Conservation (phyloP, 2,329 filamentous ascomycete genomes). For the Penicillium paneum region DNA sequence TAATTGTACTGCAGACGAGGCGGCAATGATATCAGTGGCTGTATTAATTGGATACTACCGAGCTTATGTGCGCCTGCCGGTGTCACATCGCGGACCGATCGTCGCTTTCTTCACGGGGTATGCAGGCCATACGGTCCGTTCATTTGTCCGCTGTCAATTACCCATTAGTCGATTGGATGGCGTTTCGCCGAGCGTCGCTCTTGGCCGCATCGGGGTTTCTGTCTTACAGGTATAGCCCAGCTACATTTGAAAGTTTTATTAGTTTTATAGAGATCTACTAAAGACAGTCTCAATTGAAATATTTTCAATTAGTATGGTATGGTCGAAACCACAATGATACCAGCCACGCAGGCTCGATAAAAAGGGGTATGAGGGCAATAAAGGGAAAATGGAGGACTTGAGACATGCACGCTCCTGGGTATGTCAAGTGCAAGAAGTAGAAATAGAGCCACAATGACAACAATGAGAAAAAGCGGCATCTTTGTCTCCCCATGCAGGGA, state of each 20-base stretch:
- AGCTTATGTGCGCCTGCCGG: background rate
- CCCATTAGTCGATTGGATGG: background rate
- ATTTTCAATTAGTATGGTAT: slow-evolving; percentile 10
- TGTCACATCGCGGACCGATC: background rate
- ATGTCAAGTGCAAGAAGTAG: slow-evolving; percentile 13
- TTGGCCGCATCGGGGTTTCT: background rate
- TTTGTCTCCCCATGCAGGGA: slow-evolving; percentile 3
- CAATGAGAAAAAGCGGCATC: background rate
- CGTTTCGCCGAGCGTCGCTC: background rate
- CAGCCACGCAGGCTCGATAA: slow-evolving; percentile 6
- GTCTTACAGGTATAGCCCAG: no score
- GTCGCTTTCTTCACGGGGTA: background rate
- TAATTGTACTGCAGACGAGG: background rate
- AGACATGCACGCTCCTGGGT: slow-evolving; percentile 22
- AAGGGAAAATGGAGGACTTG: slow-evolving; percentile 15
- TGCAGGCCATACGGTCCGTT: background rate
- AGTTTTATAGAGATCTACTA: background rate
- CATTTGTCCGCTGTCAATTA: background rate
- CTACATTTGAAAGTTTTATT: no score
- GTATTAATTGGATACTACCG: background rate
- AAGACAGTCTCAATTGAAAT: background rate
- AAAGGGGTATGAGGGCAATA: slow-evolving; percentile 11
- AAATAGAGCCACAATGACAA: slow-evolving; percentile 10
- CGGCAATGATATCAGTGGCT: slow-evolving; percentile 10
- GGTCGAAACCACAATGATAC: slow-evolving; percentile 10